Evolutionary conservation across 441 rosid genomes (phyloP), one percentile per base, ranked within the genome.

Genomic region (Bocquillonia castaneifolia): DNA sequence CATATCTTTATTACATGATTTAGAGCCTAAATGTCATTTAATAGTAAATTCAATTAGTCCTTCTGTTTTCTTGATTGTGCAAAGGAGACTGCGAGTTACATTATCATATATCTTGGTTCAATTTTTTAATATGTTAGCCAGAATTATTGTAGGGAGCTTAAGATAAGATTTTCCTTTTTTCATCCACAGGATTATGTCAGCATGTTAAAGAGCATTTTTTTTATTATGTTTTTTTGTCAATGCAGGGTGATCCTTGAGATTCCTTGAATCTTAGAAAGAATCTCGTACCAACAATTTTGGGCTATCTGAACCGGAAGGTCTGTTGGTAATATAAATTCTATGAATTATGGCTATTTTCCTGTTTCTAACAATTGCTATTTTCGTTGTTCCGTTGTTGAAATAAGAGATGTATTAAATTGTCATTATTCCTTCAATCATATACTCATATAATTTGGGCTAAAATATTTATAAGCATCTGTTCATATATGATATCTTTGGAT

Each of bases 161-260:
- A 3, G 39, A 50, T 69, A 20, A 58, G 25, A 3, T 42, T 26
- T 53, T 55, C 1, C 7, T 10, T 50, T 66, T 37, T 26, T 52
- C 48, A 39, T 15, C 10, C 1, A 39, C 50, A 47, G 39, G 34
- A 25, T 3, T 61, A 47, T 47, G 14, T 44, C n/a, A 26, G 39
- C 37, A 28, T 47, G 56, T 31, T 34, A 22, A n/a, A 42, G 12
- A 7, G 20, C 47, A n/a, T 17, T 25, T 15, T 26, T 20, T 31
- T 34, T 15, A 23, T 44, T 34, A n/a, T n/a, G n/a, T 5, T 58
- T n/a, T n/a, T 40, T 53, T 53, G 10, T 48, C 12, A 58, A 53
- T 84, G 79, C 86, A 94, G 98, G 97, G 91, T 74, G 88, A 90
- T 75, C 78, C 83, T 71, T 89, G 74, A 71, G 98, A 90, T 69